phyloP scores from a whole-genome alignment of 805 yeast species.

The Ogataea chonburiensis region DNA sequence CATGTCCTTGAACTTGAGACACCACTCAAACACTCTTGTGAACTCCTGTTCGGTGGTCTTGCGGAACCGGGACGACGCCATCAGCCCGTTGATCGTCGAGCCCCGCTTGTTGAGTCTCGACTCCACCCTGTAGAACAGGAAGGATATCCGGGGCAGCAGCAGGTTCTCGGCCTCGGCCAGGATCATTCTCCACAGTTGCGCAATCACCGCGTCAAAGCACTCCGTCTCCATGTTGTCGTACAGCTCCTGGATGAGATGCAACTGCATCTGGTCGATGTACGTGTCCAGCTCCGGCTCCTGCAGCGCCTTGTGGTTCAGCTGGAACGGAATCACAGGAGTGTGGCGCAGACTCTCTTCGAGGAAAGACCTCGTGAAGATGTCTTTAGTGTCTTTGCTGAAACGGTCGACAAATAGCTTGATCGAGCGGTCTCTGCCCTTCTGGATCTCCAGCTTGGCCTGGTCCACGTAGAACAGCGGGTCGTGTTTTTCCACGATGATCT shows the following conservation, averaged over 20 bases:
- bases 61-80: conserved; percentile 11
- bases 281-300: conserved; percentile 27
- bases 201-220: conserved; percentile 29
- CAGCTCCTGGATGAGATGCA: conserved; percentile 24
- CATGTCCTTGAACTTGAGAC: conserved; percentile 30
- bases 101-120: conserved; percentile 20
- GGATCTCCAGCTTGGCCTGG: conserved; percentile 63
- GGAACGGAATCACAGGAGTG: conserved; percentile 21
- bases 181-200: conserved; percentile 75
- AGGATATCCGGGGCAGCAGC: conserved; percentile 66
- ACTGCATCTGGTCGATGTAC: conserved; percentile 25
- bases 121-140: conserved; percentile 33
- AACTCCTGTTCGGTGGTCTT: conserved; percentile 26
- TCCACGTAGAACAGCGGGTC: conserved; percentile 85
- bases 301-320: conserved; percentile 20
- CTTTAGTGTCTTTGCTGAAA: conserved; percentile 60
- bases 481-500: conserved; percentile 74
- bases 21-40: conserved; percentile 33
- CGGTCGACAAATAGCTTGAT: conserved; percentile 70
- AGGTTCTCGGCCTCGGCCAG: conserved; percentile 67
- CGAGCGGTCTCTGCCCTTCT: conserved; percentile 63
- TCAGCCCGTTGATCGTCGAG: conserved; percentile 13
- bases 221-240: conserved; percentile 33
- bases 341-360: conserved; percentile 25
- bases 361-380: conserved; percentile 37